Conservation (phyloP, 2,329 filamentous ascomycete genomes). For the Cercospora citrullina region DNA sequence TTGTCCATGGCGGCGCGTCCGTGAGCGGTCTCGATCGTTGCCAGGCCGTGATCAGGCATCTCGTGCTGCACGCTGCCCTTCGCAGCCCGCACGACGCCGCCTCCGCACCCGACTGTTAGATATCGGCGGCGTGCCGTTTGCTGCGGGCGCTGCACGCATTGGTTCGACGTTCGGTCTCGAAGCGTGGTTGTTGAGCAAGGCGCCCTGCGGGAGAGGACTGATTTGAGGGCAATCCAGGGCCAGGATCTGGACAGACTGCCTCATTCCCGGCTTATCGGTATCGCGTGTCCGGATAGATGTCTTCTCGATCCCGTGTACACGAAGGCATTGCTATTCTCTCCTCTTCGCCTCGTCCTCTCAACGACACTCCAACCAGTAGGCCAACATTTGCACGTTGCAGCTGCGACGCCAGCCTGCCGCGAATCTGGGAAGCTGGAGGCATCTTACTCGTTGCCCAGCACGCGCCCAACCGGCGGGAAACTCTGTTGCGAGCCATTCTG, state of each 20-base stretch:
- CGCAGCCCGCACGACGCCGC: neutral
- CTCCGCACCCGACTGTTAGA: neutral
- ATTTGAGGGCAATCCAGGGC: neutral
- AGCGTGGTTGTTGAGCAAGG: neutral
- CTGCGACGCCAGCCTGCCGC: neutral
- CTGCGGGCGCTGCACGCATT: neutral
- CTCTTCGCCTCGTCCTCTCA: neutral
- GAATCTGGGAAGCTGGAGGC: neutral
- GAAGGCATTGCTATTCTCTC: neutral
- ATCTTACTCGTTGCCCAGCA: conserved; percentile 3
- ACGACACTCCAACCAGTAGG: neutral
- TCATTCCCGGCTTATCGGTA: neutral
- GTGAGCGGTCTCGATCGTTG: neutral
- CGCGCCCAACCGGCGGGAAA: conserved; percentile 4
- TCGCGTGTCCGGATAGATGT: neutral
- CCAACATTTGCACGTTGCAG: neutral
- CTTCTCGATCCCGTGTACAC: neutral
- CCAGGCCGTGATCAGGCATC: neutral
- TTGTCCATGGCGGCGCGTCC: neutral
- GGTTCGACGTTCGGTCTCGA: neutral
- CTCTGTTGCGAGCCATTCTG: neutral
- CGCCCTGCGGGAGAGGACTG: neutral
- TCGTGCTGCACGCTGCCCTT: neutral
- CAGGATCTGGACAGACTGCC: neutral
- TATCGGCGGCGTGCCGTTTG: neutral